Percentiles rank a stretch among this genome's conserved stretches.
phyloP scores from a whole-genome alignment of 2,329 filamentous ascomycete species.

The Lachnum nothofagi region DNA sequence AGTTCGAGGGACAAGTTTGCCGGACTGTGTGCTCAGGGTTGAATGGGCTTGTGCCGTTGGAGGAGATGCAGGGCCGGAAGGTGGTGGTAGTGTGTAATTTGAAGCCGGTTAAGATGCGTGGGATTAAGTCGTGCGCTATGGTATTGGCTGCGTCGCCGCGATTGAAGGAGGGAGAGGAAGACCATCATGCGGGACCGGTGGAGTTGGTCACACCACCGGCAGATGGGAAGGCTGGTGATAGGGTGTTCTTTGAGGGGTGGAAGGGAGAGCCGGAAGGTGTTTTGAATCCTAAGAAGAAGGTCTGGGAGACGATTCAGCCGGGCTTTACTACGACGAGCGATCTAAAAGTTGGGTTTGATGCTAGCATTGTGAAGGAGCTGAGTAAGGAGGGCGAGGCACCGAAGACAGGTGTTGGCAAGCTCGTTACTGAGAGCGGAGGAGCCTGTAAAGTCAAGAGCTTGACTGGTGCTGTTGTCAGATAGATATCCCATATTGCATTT shows the following conservation, averaged over 20 bases:
- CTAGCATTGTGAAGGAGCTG: constrained; percentile 67
- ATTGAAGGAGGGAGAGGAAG: constrained; percentile 72
- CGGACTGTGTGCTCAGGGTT: constrained; percentile 96
- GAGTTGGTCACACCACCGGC: constrained; percentile 84
- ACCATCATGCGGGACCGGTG: constrained; percentile 82
- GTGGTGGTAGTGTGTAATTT: constrained; percentile 95
- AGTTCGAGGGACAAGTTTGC: constrained; percentile 85
- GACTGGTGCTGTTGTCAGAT: constrained; percentile 77
- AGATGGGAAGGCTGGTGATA: constrained; percentile 74
- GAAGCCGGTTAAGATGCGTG: constrained; percentile 98
- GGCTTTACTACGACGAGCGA: constrained; percentile 84
- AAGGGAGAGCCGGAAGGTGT: constrained; percentile 86
- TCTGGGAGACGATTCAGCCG: constrained; percentile 95
- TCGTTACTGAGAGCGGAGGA: constrained; percentile 73
- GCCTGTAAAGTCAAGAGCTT: constrained; percentile 79
- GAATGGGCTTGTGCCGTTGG: constrained; percentile 85
- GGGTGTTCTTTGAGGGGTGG: constrained; percentile 92
- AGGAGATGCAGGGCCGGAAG: constrained; percentile 95
- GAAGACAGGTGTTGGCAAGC: constrained; percentile 46
- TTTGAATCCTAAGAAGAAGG: constrained; percentile 98
- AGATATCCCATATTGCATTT: constrained; percentile 29
- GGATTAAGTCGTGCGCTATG: constrained; percentile 78
- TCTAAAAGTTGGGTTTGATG: constrained; percentile 83
- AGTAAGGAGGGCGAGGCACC: constrained; percentile 58
- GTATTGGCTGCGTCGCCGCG: constrained; percentile 90